Conservation (phyloP, 2,329 filamentous ascomycete genomes). For the Ascochyta lentis region DNA sequence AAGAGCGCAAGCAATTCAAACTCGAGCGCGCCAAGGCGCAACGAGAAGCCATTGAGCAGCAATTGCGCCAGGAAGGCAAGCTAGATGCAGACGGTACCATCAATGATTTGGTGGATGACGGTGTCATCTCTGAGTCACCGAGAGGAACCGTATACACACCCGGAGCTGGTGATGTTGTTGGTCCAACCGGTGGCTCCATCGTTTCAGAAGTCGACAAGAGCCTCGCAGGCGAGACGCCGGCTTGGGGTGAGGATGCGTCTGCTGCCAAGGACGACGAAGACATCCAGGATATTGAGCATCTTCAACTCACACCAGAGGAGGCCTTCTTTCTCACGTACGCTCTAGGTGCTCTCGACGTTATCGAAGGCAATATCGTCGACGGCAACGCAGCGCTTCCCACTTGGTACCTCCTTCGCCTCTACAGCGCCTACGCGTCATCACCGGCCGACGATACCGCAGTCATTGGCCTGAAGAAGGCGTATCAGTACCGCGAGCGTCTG, state of each 20-base stretch:
- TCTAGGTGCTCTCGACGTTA: constrained; percentile 75
- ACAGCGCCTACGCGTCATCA: constrained; percentile 73
- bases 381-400: constrained; percentile 45
- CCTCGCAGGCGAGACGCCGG: constrained; percentile 10
- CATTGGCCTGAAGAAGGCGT: constrained; percentile 21
- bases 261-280: constrained; percentile 18
- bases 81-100: constrained; percentile 32
- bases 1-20: constrained; percentile 84
- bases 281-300: constrained; percentile 70
- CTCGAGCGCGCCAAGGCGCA: constrained; percentile 90
- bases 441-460: constrained; percentile 44
- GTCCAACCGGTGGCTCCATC: constrained; percentile 17
- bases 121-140: constrained; percentile 26
- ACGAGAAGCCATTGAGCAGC: constrained; percentile 80
- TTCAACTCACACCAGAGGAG: constrained; percentile 91
- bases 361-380: constrained; percentile 60
- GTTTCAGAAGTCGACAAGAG: constrained; percentile 22
- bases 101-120: constrained; percentile 41
- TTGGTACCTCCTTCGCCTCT: constrained; percentile 56
- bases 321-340: constrained; percentile 88
- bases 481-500: constrained; percentile 20
- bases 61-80: constrained; percentile 63
- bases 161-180: constrained; percentile 20
- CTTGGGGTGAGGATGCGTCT: constrained; percentile 15
- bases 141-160: constrained; percentile 28